Evolutionary conservation across 2,329 filamentous ascomycete species (phyloP), one percentile per base, ranked within the genome.

Genomic region (Piedraia hortae): DNA sequence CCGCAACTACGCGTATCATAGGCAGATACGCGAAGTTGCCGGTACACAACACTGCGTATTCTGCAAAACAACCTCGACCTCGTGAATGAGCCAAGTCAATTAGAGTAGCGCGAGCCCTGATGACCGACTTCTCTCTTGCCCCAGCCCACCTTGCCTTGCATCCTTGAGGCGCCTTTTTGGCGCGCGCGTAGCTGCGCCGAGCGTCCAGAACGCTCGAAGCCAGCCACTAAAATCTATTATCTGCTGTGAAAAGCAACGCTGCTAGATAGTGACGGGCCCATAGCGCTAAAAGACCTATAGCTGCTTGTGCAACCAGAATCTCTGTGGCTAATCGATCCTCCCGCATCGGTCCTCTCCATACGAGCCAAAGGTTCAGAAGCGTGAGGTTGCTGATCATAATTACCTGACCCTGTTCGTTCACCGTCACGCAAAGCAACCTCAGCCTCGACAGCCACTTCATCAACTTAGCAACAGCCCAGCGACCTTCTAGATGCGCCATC

Each of bases 281-380:
- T 27, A 97, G 50, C 10, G 80, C 85, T 18, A 75, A 49, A n/a
- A 88, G 43, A 5, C 85, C 85, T 29, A 72, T 60, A 4, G 56
- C 45, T 9, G 62, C 51, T 53, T 97, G 85, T 46, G 91, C 59
- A n/a, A 50, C 48, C 20, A 85, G 59, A 28, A 97, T 57, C 43
- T 85, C 75, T 39, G 64, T 52, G 12, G 77, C 74, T 24, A 97
- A 54, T 20, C 62, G 58, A 46, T 90, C 73, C 44, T 97, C 85
- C 29, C 73, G 62, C 55, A 89, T 61, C 3, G 85, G 80, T 0
- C 85, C 85, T 42, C 80, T 69, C 74, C 78, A 89, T 22, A 93
- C 74, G 29, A 97, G 54, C 82, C 82, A 97, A 25, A 97, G 57
- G 42, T 97, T 97, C 33, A 97, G 55, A 21, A 97, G 60, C 5